phyloP scores from a whole-genome alignment of 495 filamentous ascomycete genomes.

The Amphirosellinia nigrospora region DNA sequence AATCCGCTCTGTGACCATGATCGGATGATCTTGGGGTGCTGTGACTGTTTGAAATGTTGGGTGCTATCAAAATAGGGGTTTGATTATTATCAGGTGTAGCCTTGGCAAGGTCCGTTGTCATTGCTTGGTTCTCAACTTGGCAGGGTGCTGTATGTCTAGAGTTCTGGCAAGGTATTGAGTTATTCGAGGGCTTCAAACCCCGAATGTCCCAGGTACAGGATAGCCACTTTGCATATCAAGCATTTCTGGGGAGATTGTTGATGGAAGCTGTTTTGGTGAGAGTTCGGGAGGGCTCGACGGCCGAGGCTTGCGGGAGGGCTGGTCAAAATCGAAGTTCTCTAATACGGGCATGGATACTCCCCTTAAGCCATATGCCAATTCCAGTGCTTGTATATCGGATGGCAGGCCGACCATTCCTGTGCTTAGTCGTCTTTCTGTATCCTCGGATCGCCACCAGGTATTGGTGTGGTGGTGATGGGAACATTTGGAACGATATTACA shows the following conservation, averaged over 20 bases:
- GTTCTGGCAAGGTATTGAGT: neutral
- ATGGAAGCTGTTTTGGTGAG: conserved; percentile 43
- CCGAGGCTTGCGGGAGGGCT: conserved; percentile 34
- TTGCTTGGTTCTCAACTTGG: conserved; percentile 9
- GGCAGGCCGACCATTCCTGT: conserved; percentile 43
- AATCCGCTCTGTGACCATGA: neutral
- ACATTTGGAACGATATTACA: conserved; percentile 3
- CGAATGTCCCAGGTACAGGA: neutral
- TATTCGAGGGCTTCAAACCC: neutral
- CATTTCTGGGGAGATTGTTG: conserved; percentile 23
- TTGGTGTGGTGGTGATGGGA: conserved; percentile 3
- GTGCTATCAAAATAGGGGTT: neutral
- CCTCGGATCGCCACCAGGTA: conserved; percentile 16
- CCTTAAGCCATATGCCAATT: conserved; percentile 32
- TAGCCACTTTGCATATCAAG: conserved; percentile 6
- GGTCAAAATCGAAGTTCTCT: conserved; percentile 35
- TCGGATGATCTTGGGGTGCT: neutral
- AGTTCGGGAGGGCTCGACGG: conserved; percentile 35
- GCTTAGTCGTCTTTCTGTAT: conserved; percentile 39
- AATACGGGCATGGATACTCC: conserved; percentile 44
- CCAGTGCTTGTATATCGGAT: conserved; percentile 33
- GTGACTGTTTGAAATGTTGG: neutral
- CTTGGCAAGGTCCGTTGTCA: neutral
- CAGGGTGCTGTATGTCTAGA: neutral
- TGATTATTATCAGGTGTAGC: neutral